A percentile compares a stretch with the other conserved stretches of the same genome.
Conservation (phyloP, 2,329 filamentous ascomycete species). For the Colletotrichum phormii region DNA sequence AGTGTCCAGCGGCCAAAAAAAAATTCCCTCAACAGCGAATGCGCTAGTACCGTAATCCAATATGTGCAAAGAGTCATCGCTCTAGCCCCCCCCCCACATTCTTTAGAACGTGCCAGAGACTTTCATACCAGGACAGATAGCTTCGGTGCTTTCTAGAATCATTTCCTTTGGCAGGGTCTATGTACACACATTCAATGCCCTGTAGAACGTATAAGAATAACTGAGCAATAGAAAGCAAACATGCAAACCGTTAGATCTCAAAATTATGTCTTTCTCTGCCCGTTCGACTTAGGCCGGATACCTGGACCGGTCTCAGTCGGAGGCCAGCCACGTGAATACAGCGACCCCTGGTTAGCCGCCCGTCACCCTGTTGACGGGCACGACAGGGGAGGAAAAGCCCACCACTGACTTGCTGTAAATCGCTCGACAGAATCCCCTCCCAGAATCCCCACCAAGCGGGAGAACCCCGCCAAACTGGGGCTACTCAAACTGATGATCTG, state of each 20-base stretch:
- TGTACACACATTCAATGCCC: not conserved
- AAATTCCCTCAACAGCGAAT: constrained; percentile 22
- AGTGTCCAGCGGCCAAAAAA: not conserved
- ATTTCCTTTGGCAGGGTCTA: not conserved
- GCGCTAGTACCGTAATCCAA: not conserved
- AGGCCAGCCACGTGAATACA: not conserved
- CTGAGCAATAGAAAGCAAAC: not conserved
- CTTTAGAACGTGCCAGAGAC: constrained; percentile 21
- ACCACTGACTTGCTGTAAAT: not conserved
- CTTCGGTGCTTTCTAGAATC: not conserved
- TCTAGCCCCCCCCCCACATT: constrained; percentile 29
- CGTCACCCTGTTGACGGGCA: not conserved
- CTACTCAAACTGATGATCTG: not conserved
- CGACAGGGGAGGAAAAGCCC: not conserved
- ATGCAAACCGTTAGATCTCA: not conserved
- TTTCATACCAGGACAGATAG: not conserved
- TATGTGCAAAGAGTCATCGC: constrained; percentile 17
- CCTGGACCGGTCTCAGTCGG: not conserved
- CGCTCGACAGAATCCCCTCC: not conserved
- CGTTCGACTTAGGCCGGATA: no score
- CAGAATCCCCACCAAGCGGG: not conserved
- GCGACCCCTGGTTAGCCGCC: not conserved
- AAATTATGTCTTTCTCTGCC: not conserved
- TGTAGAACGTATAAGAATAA: not conserved
- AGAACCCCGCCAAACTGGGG: not conserved